Base-by-base conservation (phyloP, 2,329 filamentous ascomycete species). In the Sporothrix phasma region DNA sequence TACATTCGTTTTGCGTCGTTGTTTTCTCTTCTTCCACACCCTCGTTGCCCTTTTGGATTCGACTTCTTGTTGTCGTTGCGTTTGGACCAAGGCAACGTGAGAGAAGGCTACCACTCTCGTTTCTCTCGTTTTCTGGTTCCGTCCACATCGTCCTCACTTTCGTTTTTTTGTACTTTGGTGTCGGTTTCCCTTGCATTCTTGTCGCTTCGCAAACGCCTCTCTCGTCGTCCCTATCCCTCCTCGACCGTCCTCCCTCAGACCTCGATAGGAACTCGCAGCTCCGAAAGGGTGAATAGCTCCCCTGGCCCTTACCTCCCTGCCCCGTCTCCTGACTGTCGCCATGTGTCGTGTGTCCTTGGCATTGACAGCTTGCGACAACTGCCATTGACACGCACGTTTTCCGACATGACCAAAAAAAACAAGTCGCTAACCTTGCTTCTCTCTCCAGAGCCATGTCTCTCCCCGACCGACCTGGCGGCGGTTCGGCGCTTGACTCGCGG, bases 381-480 rank as follows among this genome's bases (percentile, higher is more conserved):
- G 4, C 5, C 51, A 56, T 39, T 15, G 5, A 13, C 51, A 56
- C 24, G 2, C n/a, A 13, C 31, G 15, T 54, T 31, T 22, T 8
- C n/a, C 2, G 11, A 5, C 19, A 17, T 31, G 19, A 56, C 17
- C 17, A 15, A 6, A 29, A 31, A 31, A 29, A 31, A 31, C 26
- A 4, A 8, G 51, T 39, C 19, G 51, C 41, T 31, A 41, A 51
- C n/a, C 45, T 58, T 59, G 3, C 17, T 31, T 43, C 24, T n/a
- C 11, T 10, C 53, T 59, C 56, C 67, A 80, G 78, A 73, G 78
- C 71, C 72, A 87, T 87, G 84, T 84, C 84, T 76, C 80, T 84
- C 68, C 82, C 83, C 67, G 79, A 83, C 73, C 81, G 88, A 74
- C 88, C 88, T 65, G 84, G 85, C 72, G 82, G 82, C 69, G 81